These are phyloP conservation scores for Ramalina intermedia DNA, from an alignment of 495 filamentous ascomycete species.

Conservation along the genomic window DNA sequence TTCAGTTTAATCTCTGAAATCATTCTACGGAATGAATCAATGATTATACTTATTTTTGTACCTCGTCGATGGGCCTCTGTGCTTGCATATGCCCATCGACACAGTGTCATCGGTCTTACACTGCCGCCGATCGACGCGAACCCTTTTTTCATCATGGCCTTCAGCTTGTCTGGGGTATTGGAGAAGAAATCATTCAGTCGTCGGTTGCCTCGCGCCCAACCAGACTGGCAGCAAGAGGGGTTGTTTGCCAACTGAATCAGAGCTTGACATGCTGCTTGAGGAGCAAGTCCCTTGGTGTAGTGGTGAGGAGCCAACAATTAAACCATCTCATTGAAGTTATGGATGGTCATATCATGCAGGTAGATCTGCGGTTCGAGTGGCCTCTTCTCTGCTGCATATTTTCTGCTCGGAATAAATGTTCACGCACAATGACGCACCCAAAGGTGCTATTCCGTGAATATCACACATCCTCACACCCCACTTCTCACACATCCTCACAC, in stretches of 20 bases:
- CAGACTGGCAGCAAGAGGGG: too few species aligned
- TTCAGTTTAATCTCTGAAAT: conserved; percentile 84
- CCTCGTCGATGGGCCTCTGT: conserved; percentile 46
- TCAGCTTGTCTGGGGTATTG: conserved; percentile 43
- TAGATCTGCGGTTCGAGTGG: too few species aligned
- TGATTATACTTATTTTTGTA: conserved; percentile 79
- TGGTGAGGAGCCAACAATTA: too few species aligned
- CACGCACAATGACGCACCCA: too few species aligned
- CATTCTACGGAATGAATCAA: conserved; percentile 54
- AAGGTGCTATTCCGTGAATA: too few species aligned
- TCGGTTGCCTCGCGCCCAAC: neutral
- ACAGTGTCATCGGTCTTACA: conserved; percentile 84
- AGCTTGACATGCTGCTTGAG: too few species aligned
- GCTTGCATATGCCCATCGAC: conserved; percentile 62
- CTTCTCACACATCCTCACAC: neutral
- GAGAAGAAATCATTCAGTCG: conserved; percentile 37
- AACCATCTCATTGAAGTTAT: too few species aligned
- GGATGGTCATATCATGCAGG: too few species aligned
- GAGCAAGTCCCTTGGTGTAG: too few species aligned
- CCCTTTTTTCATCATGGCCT: conserved; percentile 40
- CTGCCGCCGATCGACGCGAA: conserved; percentile 78
- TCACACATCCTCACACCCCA: neutral
- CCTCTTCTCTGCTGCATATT: too few species aligned
- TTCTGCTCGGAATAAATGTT: too few species aligned
- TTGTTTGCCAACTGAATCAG: too few species aligned